These are phyloP conservation scores for Ophiocordyceps camponoti-saundersi DNA, from an alignment of 2,329 filamentous ascomycete species.

Conservation along the genomic window DNA sequence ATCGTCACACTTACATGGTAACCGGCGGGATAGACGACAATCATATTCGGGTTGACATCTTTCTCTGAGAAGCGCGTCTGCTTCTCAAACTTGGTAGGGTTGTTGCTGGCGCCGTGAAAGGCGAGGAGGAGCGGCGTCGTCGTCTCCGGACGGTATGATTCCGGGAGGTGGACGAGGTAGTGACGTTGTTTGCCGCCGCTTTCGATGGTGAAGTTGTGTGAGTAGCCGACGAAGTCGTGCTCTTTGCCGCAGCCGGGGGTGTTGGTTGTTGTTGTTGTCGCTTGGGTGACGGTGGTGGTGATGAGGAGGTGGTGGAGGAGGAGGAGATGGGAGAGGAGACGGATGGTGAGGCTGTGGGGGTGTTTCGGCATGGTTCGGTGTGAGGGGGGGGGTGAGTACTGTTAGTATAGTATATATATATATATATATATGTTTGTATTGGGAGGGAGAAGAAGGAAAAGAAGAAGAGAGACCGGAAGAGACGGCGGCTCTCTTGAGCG, in stretches of 20 bases:
- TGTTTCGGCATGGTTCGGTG: too few species aligned
- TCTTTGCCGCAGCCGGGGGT: conserved; percentile 5
- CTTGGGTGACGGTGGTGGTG: not conserved
- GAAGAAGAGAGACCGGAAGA: too few species aligned
- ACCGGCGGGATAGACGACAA: conserved; percentile 29
- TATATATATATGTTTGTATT: too few species aligned
- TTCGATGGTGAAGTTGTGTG: conserved; percentile 7
- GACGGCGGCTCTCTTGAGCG: too few species aligned
- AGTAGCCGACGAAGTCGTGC: conserved; percentile 7
- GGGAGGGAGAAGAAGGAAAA: too few species aligned
- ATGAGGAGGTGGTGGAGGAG: not conserved
- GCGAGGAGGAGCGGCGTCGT: conserved; percentile 25
- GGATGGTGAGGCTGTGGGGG: too few species aligned
- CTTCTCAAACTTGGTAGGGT: conserved; percentile 16
- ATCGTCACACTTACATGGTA: conserved; percentile 12
- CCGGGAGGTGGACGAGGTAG: conserved; percentile 8
- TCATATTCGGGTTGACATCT: conserved; percentile 16
- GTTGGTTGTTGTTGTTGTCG: not conserved
- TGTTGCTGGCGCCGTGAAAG: conserved; percentile 25
- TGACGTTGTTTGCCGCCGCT: conserved; percentile 6
- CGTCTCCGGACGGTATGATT: conserved; percentile 14
- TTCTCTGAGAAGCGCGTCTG: conserved; percentile 18
- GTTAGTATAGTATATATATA: too few species aligned
- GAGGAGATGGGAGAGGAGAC: not conserved
- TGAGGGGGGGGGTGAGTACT: too few species aligned